These are phyloP conservation scores for Sporothrix pallida DNA, from an alignment of 2,329 filamentous ascomycete species.

Conservation along the genomic window DNA sequence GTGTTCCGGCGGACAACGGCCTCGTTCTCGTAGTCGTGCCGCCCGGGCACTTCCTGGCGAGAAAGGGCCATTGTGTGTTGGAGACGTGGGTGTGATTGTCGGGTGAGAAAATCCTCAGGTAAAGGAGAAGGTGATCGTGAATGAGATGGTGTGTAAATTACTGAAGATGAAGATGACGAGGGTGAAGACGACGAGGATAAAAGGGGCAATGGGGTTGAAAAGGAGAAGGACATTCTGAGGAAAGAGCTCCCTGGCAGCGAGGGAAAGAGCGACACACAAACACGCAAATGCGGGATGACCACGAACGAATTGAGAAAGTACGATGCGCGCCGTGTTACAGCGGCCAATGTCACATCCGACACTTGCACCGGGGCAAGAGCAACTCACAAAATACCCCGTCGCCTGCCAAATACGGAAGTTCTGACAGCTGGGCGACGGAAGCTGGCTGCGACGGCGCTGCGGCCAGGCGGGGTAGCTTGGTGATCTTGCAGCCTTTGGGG, in stretches of 20 bases:
- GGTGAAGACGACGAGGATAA: background rate
- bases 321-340: background rate
- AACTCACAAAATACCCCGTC: background rate
- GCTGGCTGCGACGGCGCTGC: background rate
- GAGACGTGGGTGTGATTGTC: too few relatives aligned
- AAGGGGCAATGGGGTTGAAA: background rate
- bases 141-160: background rate
- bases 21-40: constrained; percentile 67
- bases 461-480: constrained; percentile 1
- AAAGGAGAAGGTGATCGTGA: background rate
- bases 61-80: constrained; percentile 26
- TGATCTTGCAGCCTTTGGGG: background rate
- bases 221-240: background rate
- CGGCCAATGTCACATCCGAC: constrained; percentile 10
- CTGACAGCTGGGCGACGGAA: too few relatives aligned
- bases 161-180: background rate
- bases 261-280: background rate
- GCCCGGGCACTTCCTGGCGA: constrained; percentile 14
- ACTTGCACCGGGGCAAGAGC: constrained; percentile 11
- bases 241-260: background rate
- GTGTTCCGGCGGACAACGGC: constrained; percentile 65
- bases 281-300: background rate
- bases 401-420: constrained; percentile 3
- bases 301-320: background rate
- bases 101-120: background rate